Conservation (phyloP, 768 basidiomycete genomes). For the Leccinum variicolor region DNA sequence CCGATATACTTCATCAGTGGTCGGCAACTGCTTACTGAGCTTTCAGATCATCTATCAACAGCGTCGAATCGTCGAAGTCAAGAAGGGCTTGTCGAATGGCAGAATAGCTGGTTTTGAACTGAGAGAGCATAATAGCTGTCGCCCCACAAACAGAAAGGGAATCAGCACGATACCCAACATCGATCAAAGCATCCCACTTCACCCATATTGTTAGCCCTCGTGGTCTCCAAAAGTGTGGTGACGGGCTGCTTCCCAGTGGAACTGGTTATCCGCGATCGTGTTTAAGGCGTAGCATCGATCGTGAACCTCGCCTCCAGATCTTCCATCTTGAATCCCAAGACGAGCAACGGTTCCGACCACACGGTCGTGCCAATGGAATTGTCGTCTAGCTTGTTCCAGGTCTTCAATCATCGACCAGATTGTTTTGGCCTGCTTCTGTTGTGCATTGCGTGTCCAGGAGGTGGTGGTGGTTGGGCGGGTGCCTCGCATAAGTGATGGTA, state of each 20-base stretch:
- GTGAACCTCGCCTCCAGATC: conserved; percentile 77
- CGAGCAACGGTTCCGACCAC: conserved; percentile 58
- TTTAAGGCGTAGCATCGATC: conserved; percentile 45
- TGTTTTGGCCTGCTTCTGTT: conserved; percentile 31
- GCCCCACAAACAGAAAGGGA: not conserved
- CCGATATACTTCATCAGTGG: conserved; percentile 66
- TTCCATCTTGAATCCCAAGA: conserved; percentile 50
- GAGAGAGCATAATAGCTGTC: conserved; percentile 79
- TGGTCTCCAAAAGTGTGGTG: conserved; percentile 73
- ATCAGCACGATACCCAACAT: not conserved
- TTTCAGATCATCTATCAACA: conserved; percentile 73
- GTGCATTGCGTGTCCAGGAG: conserved; percentile 30
- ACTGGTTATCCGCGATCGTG: conserved; percentile 39
- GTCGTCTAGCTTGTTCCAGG: conserved; percentile 78
- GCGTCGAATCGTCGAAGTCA: conserved; percentile 61
- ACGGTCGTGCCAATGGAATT: conserved; percentile 49
- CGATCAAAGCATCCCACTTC: conserved; percentile 15
- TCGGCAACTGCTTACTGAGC: conserved; percentile 76
- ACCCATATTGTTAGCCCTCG: conserved; percentile 84
- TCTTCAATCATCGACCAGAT: conserved; percentile 61
- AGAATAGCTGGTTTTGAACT: conserved; percentile 60
- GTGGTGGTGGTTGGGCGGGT: conserved; percentile 16
- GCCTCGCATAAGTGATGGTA: no score
- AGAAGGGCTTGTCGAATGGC: conserved; percentile 72
- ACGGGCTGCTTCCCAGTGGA: conserved; percentile 55